Evolutionary conservation across 306 rosid species (phyloP).

Genomic region (Canavalia ensiformis): DNA sequence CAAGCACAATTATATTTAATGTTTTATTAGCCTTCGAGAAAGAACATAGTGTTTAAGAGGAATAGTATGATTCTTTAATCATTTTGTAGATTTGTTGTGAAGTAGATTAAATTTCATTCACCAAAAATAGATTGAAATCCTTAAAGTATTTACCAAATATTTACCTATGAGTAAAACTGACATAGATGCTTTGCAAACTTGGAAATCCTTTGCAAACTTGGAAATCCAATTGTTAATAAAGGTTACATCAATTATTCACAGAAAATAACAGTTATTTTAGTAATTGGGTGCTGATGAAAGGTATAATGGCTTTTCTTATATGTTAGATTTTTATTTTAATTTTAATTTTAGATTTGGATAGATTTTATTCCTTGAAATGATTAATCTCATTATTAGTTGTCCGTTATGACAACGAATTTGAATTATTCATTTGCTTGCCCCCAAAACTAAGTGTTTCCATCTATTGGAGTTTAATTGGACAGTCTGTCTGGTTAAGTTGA

Average conservation of each 20-base stretch:
- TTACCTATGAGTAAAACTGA: background rate
- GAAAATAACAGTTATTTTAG: slow-evolving; percentile 5
- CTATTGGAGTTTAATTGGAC: background rate
- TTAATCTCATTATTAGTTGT: background rate
- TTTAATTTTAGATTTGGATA: slow-evolving; percentile 13
- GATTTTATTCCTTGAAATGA: slow-evolving; percentile 19
- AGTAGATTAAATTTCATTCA: background rate
- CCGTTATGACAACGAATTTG: slow-evolving; percentile 29
- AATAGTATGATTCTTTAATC: background rate
- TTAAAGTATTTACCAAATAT: background rate
- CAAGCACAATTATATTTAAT: background rate
- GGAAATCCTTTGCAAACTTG: background rate
- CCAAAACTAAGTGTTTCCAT: background rate
- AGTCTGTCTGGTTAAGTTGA: slow-evolving; percentile 20
- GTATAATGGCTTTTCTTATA: background rate
- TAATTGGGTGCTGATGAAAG: background rate
- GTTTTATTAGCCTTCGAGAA: background rate
- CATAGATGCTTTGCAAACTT: background rate
- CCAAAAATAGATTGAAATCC: background rate
- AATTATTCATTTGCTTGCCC: background rate
- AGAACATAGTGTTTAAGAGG: background rate
- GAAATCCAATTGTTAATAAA: slow-evolving; percentile 4
- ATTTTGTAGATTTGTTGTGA: background rate
- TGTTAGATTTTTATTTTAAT: background rate
- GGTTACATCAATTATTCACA: slow-evolving; percentile 5